Conservation (phyloP, 1,284 basidiomycete species). For the Ganoderma boninense region DNA sequence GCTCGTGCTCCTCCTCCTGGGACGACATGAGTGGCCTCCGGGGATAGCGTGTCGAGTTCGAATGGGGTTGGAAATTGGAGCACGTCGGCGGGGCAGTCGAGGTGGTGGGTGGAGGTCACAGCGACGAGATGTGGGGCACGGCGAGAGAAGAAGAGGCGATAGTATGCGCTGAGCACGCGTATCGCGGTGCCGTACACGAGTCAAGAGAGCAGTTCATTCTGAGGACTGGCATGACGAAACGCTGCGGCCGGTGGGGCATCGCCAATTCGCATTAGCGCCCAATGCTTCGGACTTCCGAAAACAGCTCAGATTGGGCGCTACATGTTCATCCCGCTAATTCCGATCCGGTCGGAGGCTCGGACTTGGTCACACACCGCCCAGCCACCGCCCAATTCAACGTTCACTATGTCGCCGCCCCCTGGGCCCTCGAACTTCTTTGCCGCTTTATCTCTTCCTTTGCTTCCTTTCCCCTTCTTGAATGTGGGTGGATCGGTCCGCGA, state of each 20-base stretch:
- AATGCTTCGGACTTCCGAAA: neutral
- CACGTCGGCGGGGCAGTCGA: too few relatives aligned
- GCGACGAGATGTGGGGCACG: neutral
- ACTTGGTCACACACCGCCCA: too few relatives aligned
- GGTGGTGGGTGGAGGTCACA: neutral
- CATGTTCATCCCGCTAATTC: neutral
- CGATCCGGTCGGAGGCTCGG: neutral
- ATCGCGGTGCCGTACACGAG: neutral
- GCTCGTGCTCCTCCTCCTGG: slow-evolving; percentile 6
- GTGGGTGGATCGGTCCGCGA: too few relatives aligned
- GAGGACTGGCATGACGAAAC: neutral
- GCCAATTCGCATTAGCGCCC: neutral
- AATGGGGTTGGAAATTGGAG: neutral
- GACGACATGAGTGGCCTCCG: slow-evolving; percentile 4
- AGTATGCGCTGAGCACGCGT: neutral
- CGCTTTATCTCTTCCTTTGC: too few relatives aligned
- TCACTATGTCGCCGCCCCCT: too few relatives aligned
- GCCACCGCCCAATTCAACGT: too few relatives aligned
- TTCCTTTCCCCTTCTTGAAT: too few relatives aligned
- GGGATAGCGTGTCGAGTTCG: neutral
- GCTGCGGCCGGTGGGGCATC: neutral
- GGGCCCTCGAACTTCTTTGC: too few relatives aligned
- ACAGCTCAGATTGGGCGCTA: neutral
- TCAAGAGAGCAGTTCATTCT: neutral
- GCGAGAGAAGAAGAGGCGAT: neutral